These are phyloP conservation scores for Ensete glaucum DNA, from an alignment of 176 grass and related monocot species.

Conservation along the genomic window DNA sequence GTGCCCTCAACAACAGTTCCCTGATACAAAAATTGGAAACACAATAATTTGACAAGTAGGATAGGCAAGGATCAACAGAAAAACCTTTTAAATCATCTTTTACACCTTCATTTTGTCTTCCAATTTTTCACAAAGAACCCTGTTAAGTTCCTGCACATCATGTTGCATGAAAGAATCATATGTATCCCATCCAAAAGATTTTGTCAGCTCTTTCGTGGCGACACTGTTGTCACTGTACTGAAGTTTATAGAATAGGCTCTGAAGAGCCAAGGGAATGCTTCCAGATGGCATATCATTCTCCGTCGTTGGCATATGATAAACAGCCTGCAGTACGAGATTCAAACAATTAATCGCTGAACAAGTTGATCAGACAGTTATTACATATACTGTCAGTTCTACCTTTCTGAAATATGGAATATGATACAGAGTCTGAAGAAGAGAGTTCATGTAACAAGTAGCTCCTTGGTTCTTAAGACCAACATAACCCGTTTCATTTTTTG, in stretches of 20 bases:
- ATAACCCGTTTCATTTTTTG: conserved; percentile 14
- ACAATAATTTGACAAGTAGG: neutral
- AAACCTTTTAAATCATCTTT: neutral
- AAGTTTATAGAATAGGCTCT: conserved; percentile 11
- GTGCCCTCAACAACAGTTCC: conserved; percentile 1
- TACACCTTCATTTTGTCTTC: conserved; percentile 15
- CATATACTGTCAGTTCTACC: neutral
- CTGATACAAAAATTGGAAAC: neutral
- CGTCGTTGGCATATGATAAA: conserved; percentile 13
- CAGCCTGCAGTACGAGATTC: neutral
- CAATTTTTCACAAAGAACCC: conserved; percentile 16
- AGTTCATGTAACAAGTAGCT: conserved; percentile 14
- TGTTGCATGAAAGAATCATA: conserved; percentile 14
- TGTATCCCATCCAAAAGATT: conserved; percentile 15
- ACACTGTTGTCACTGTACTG: conserved; percentile 17
- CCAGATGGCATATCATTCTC: conserved; percentile 14
- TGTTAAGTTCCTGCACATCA: conserved; percentile 14
- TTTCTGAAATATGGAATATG: conserved; percentile 15
- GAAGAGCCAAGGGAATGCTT: conserved; percentile 11
- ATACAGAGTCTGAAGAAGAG: conserved; percentile 11
- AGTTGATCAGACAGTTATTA: neutral
- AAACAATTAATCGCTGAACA: neutral
- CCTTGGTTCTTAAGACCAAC: conserved; percentile 13
- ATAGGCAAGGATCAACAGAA: neutral
- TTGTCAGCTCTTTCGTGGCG: conserved; percentile 8